Evolutionary conservation across 169 alveolate genomes (phyloP).

Genomic region (Neospora caninum): DNA sequence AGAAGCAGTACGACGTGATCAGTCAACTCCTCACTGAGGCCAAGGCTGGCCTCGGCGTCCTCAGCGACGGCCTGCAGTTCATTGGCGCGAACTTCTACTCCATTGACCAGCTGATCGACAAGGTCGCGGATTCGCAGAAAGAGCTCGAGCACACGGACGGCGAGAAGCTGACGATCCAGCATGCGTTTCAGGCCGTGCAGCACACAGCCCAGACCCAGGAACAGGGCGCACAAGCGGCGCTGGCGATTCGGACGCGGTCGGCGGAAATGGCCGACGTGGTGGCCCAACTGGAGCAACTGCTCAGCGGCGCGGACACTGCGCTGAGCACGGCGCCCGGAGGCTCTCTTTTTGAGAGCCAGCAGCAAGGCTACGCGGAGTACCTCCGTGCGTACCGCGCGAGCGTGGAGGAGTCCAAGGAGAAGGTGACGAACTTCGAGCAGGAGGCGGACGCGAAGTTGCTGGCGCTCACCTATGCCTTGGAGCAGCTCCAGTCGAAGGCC

Average conservation of each 20-base stretch:
- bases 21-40: not conserved
- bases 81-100: conserved; percentile 10
- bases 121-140: not conserved
- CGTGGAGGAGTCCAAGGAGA: conserved; percentile 7
- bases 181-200: not conserved
- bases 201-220: not conserved
- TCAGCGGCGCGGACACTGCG: not conserved
- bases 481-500: conserved; percentile 18
- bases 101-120: not conserved
- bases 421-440: not conserved
- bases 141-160: not conserved
- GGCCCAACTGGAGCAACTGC: not conserved
- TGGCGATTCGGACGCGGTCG: not conserved
- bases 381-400: not conserved
- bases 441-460: conserved; percentile 25
- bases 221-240: conserved; percentile 13
- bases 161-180: not conserved
- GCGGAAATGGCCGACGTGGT: not conserved
- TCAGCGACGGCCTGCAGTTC: not conserved
- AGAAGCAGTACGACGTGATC: not conserved
- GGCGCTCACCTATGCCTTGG: not conserved
- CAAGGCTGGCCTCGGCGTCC: not conserved
- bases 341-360: conserved; percentile 5
- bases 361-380: not conserved
- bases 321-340: conserved; percentile 3